phyloP scores from a whole-genome alignment of 768 basidiomycete genomes.

The Lentinula aciculospora region DNA sequence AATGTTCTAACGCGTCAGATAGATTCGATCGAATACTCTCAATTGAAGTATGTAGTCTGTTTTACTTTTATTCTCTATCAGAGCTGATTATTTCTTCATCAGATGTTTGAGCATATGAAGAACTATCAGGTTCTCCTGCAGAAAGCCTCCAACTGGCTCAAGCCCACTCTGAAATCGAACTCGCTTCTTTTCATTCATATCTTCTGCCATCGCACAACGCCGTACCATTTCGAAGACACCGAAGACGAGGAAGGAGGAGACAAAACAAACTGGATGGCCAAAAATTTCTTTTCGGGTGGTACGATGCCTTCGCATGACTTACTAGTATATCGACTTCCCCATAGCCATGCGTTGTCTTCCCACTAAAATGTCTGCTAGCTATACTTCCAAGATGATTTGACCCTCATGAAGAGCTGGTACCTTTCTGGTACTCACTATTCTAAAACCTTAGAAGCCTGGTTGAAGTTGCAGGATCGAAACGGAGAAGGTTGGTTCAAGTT shows the following conservation, averaged over 20 bases:
- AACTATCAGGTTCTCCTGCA: constrained; percentile 57
- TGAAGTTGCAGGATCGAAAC: constrained; percentile 51
- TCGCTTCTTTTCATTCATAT: constrained; percentile 65
- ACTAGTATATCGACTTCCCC: constrained; percentile 28
- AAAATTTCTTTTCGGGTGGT: constrained; percentile 71
- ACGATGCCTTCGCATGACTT: constrained; percentile 69
- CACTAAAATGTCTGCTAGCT: constrained; percentile 23
- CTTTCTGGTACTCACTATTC: constrained; percentile 61
- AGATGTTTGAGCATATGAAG: constrained; percentile 80
- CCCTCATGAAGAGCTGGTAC: constrained; percentile 54
- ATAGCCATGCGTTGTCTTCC: not conserved
- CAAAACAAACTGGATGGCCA: constrained; percentile 52
- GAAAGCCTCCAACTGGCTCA: constrained; percentile 63
- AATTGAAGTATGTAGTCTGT: constrained; percentile 43
- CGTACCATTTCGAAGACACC: constrained; percentile 64
- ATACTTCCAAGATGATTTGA: constrained; percentile 63
- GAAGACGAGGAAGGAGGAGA: constrained; percentile 34
- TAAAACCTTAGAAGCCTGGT: constrained; percentile 61
- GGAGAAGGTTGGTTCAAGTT: constrained; percentile 24
- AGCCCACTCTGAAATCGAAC: constrained; percentile 24
- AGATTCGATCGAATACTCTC: constrained; percentile 70
- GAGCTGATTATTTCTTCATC: not conserved
- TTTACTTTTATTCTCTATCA: not conserved
- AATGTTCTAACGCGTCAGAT: not conserved
- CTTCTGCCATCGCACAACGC: constrained; percentile 58